Percentiles rank a stretch among this genome's conserved stretches.
Evolutionary conservation across 805 yeast species (phyloP).

Genomic region (Ogataea haglerorum): DNA sequence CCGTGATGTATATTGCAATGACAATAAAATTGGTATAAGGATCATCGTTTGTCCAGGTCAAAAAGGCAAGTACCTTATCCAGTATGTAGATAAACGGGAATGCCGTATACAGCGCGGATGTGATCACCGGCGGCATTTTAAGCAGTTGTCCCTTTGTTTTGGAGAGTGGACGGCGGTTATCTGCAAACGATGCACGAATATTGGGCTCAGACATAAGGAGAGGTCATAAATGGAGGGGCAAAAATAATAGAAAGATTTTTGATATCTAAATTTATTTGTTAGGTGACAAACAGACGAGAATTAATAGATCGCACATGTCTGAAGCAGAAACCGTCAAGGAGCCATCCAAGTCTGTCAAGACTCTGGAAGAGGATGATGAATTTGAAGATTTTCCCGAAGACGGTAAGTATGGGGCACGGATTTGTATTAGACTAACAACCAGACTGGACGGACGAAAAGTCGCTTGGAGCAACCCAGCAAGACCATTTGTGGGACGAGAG

Average conservation of each 20-base stretch:
- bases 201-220: constrained; percentile 6
- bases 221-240: constrained; percentile 11
- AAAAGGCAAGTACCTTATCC: constrained; percentile 41
- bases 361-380: constrained; percentile 94
- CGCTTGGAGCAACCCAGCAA: constrained; percentile 50
- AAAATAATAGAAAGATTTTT: constrained; percentile 1
- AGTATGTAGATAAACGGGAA: constrained; percentile 46
- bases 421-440: constrained; percentile 5
- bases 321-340: constrained; percentile 18
- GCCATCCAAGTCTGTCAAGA: constrained; percentile 43
- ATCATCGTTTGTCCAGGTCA: constrained; percentile 56
- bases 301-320: constrained; percentile 7
- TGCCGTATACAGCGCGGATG: constrained; percentile 43
- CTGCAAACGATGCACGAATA: constrained; percentile 23
- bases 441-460: constrained; percentile 67
- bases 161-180: constrained; percentile 17
- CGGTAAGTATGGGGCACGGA: constrained; percentile 34
- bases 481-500: constrained; percentile 89
- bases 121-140: constrained; percentile 39
- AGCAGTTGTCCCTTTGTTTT: constrained; percentile 20
- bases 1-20: constrained; percentile 36
- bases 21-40: constrained; percentile 43
- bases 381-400: constrained; percentile 96
- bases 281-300: not conserved
- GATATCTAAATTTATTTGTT: constrained; percentile 1